A percentile compares a stretch with the other conserved stretches of the same genome.
These are phyloP conservation scores for Selaginella moellendorffii DNA, from an alignment of 75 land plant species.

Conservation along the genomic window DNA sequence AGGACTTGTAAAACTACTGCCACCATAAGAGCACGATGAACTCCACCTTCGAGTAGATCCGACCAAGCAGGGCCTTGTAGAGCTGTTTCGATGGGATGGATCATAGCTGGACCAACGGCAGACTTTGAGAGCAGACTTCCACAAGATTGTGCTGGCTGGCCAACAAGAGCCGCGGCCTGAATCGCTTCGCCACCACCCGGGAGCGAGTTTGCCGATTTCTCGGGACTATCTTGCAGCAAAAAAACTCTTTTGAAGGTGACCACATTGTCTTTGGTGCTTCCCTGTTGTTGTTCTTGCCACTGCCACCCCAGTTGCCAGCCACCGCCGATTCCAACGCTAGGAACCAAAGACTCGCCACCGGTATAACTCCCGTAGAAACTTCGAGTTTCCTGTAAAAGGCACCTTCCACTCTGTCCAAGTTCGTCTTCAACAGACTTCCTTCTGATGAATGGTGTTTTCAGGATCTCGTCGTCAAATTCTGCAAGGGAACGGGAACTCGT, in stretches of 20 bases:
- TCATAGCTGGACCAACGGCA: conserved; percentile 2
- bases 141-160: conserved; percentile 5
- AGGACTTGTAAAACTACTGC: background rate
- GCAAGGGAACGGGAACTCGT: conserved; percentile 7
- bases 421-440: conserved; percentile 12
- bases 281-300: conserved; percentile 44
- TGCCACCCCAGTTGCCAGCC: conserved; percentile 95
- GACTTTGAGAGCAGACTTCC: background rate
- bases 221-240: conserved; percentile 38
- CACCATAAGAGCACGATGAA: background rate
- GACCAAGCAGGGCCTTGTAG: conserved; percentile 2
- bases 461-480: conserved; percentile 37
- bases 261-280: too few relatives aligned
- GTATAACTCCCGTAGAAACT: background rate
- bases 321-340: conserved; percentile 73
- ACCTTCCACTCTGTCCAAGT: too few relatives aligned
- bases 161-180: conserved; percentile 7
- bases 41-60: background rate
- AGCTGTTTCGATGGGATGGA: conserved; percentile 5
- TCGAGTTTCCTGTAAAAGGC: too few relatives aligned
- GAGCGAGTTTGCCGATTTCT: conserved; percentile 46
- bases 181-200: conserved; percentile 7
- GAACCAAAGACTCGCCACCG: conserved; percentile 25
- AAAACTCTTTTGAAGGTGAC: conserved; percentile 64
- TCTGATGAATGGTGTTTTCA: conserved; percentile 56